Conservation (phyloP, 176 grass and related monocot genomes). For the Triticum timopheevii region DNA sequence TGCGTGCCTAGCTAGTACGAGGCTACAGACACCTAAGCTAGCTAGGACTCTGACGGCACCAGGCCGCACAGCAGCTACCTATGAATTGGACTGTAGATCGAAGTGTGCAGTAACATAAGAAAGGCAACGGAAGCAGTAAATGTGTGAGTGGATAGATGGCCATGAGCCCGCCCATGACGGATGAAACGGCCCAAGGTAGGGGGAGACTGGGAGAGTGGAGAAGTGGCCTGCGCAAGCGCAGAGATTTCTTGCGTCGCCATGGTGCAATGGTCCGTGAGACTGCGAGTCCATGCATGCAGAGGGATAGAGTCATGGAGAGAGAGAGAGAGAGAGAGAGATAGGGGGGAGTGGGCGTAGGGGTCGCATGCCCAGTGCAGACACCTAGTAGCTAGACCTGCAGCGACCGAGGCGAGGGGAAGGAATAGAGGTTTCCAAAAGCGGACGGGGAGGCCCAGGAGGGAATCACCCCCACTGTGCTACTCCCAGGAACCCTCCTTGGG, state of each 20-base stretch:
- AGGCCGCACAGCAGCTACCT: conserved; percentile 37
- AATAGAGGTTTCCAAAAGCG: conserved; percentile 75
- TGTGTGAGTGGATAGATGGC: conserved; percentile 31
- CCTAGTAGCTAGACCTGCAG: conserved; percentile 33
- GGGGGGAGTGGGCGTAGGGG: background rate
- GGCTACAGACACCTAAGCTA: background rate
- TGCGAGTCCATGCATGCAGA: conserved; percentile 22
- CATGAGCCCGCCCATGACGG: background rate
- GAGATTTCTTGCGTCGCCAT: conserved; percentile 21
- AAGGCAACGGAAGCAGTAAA: conserved; percentile 18
- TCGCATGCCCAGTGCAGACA: conserved; percentile 34
- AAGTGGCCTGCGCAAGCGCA: conserved; percentile 18
- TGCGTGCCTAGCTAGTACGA: background rate
- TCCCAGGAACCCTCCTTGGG: conserved; percentile 57
- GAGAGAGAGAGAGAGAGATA: conserved; percentile 10
- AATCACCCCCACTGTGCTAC: conserved; percentile 39
- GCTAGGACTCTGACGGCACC: conserved; percentile 14
- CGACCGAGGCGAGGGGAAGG: conserved; percentile 39
- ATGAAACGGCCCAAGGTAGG: background rate
- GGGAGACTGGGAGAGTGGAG: conserved; percentile 7
- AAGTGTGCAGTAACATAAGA: conserved; percentile 12
- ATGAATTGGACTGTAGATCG: conserved; percentile 35
- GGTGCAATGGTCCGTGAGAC: background rate
- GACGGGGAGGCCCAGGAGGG: conserved; percentile 57
- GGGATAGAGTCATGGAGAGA: background rate